phyloP scores from a whole-genome alignment of 306 rosid genomes.

The Trichosanthes cucumerina region DNA sequence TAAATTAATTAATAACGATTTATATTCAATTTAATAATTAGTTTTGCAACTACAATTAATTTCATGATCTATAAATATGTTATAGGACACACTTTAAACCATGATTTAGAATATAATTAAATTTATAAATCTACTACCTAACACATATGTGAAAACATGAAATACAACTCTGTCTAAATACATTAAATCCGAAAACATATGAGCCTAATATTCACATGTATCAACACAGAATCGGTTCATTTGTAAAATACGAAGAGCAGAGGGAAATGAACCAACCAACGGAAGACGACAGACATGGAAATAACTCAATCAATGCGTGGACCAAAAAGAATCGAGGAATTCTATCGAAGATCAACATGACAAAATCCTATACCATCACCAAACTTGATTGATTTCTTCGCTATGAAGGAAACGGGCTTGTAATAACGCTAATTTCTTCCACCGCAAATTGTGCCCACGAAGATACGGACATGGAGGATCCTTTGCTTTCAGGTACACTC shows the following conservation, averaged over 20 bases:
- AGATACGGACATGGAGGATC: constrained; percentile 44
- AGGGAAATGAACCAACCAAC: neutral
- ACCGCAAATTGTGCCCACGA: neutral
- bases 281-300: neutral
- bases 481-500: constrained; percentile 54
- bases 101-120: too few relatives aligned
- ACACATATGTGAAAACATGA: too few relatives aligned
- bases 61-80: too few relatives aligned
- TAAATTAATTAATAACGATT: too few relatives aligned
- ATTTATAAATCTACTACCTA: too few relatives aligned
- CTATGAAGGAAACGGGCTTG: constrained; percentile 15
- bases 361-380: neutral
- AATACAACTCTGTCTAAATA: too few relatives aligned
- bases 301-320: neutral
- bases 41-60: too few relatives aligned
- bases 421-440: neutral
- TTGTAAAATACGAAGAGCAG: neutral
- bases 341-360: neutral
- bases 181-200: too few relatives aligned
- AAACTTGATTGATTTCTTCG: constrained; percentile 14
- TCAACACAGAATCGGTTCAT: too few relatives aligned
- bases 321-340: neutral
- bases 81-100: too few relatives aligned
- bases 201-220: too few relatives aligned
- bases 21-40: too few relatives aligned